phyloP scores from a whole-genome alignment of 192 early-diverging fungal genomes.

The Linnemannia hyalina region DNA sequence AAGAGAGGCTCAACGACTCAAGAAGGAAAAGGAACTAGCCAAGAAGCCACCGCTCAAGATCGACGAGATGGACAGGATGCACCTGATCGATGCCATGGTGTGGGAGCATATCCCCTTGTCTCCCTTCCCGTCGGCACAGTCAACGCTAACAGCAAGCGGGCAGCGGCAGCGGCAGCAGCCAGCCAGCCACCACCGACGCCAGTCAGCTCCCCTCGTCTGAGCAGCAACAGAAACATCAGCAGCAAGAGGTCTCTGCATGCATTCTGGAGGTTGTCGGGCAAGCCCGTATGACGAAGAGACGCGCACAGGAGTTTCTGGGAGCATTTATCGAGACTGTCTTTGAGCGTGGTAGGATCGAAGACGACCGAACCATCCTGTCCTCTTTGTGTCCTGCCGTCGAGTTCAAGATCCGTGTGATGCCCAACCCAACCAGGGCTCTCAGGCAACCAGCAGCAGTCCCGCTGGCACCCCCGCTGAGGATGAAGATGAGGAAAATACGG shows the following conservation, averaged over 20 bases:
- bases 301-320: conserved; percentile 15
- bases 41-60: conserved; percentile 15
- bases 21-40: conserved; percentile 1
- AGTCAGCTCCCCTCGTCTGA: not conserved
- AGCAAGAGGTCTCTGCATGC: conserved; percentile 13
- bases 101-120: too few species aligned
- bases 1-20: conserved; percentile 8
- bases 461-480: not conserved
- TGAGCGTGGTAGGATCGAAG: not conserved
- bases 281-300: conserved; percentile 11
- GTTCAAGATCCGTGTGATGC: conserved; percentile 2
- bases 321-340: conserved; percentile 15
- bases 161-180: too few species aligned
- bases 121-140: too few species aligned
- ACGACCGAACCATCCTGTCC: conserved; percentile 13
- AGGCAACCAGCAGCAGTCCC: not conserved
- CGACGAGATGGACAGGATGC: conserved; percentile 2
- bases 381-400: conserved; percentile 13
- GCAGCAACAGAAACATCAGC: conserved; percentile 9
- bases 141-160: too few species aligned
- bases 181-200: too few species aligned
- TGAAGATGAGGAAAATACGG: not conserved
- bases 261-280: conserved; percentile 6
- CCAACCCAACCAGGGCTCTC: conserved; percentile 15
- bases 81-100: too few species aligned